These are phyloP conservation scores for Sordariomycetes sp. DNA, from an alignment of 2,329 filamentous ascomycete genomes.

Conservation along the genomic window DNA sequence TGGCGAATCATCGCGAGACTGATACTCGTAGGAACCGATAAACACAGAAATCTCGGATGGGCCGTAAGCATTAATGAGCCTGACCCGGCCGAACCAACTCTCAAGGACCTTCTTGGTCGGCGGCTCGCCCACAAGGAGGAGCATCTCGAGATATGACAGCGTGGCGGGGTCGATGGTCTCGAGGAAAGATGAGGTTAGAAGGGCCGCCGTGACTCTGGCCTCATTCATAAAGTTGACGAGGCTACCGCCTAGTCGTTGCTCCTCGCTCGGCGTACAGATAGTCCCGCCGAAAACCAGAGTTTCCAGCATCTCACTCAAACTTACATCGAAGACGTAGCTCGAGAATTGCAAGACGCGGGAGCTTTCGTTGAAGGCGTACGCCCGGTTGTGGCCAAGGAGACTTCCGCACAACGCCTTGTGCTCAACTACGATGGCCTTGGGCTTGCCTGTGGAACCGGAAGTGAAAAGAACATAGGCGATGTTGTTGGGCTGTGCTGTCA, in stretches of 20 bases:
- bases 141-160: not conserved
- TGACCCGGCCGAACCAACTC: constrained; percentile 3
- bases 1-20: not conserved
- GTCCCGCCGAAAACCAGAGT: constrained; percentile 23
- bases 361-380: not conserved
- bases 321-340: not conserved
- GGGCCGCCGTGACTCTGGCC: not conserved
- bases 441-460: constrained; percentile 46
- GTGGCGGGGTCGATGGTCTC: not conserved
- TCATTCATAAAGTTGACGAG: not conserved
- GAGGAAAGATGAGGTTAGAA: not conserved
- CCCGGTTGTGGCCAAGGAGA: not conserved
- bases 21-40: constrained; percentile 3
- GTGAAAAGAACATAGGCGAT: constrained; percentile 28
- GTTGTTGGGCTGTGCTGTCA: not conserved
- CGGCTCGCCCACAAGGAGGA: constrained; percentile 5
- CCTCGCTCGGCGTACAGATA: constrained; percentile 23
- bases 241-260: constrained; percentile 17
- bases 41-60: constrained; percentile 5
- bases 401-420: not conserved
- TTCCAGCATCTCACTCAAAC: constrained; percentile 20
- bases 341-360: constrained; percentile 4
- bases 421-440: constrained; percentile 40
- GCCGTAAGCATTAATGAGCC: constrained; percentile 4
- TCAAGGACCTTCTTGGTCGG: constrained; percentile 3